A percentile compares a stretch with the other conserved stretches of the same genome.
Conservation (phyloP, 495 filamentous ascomycete genomes). For the Patellaria atrata region DNA sequence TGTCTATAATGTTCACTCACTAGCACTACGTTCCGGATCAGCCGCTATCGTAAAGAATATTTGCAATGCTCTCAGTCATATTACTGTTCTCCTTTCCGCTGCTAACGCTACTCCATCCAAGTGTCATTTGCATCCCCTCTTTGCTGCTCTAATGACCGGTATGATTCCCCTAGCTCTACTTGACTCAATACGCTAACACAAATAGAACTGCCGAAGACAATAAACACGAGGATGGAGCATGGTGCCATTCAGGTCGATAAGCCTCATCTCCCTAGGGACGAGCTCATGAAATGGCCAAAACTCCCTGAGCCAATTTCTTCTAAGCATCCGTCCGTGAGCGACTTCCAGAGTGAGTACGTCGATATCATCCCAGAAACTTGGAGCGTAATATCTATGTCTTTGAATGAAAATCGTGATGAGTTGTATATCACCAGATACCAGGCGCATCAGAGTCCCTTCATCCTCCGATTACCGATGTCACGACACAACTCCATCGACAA, state of each 20-base stretch:
- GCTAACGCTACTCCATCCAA: constrained; percentile 32
- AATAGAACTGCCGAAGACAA: constrained; percentile 45
- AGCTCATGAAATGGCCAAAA: constrained; percentile 34
- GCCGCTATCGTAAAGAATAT: constrained; percentile 35
- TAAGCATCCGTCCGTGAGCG: constrained; percentile 31
- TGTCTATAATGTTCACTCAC: constrained; percentile 40
- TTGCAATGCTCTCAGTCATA: constrained; percentile 43
- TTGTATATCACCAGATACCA: constrained; percentile 70
- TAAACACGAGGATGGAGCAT: constrained; percentile 44
- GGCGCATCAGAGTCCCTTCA: constrained; percentile 58
- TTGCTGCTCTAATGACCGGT: constrained; percentile 42
- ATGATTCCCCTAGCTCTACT: constrained; percentile 2
- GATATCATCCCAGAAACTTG: constrained; percentile 71
- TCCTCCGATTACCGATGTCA: constrained; percentile 69
- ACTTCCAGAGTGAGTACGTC: constrained; percentile 54
- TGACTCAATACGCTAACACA: constrained; percentile 5
- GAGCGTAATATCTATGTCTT: constrained; percentile 71
- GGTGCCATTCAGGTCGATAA: constrained; percentile 37
- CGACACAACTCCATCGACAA: constrained; percentile 66
- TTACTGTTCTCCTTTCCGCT: constrained; percentile 52
- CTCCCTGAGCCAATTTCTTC: constrained; percentile 22
- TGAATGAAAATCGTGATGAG: constrained; percentile 67
- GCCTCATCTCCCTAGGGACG: constrained; percentile 15
- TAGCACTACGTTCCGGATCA: constrained; percentile 36
- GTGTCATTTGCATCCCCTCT: constrained; percentile 37